Conservation (phyloP, 441 rosid species). For the Pelargonium myrrhifolium region DNA sequence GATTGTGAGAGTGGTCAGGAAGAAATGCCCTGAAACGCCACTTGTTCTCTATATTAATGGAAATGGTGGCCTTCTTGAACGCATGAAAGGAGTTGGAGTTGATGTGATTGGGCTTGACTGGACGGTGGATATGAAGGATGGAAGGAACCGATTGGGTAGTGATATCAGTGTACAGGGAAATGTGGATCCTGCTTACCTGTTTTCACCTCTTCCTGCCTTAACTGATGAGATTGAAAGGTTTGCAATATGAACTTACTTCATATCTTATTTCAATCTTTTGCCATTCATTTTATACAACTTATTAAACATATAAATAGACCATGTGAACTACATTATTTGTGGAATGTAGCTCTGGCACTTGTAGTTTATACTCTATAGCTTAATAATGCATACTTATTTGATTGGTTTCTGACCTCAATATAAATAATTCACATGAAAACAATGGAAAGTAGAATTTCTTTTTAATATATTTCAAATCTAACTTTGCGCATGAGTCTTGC, state of each 20-base stretch:
- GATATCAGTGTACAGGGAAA: constrained; percentile 74
- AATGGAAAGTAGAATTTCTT: background rate
- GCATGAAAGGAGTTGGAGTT: constrained; percentile 82
- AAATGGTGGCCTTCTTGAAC: constrained; percentile 85
- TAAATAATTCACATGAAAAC: too few species aligned
- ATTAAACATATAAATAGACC: too few species aligned
- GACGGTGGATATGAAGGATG: constrained; percentile 96
- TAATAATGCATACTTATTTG: background rate
- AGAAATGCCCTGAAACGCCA: constrained; percentile 67
- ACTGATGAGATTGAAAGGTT: constrained; percentile 83
- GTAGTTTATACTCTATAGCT: too few species aligned
- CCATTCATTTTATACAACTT: too few species aligned
- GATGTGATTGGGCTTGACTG: constrained; percentile 97
- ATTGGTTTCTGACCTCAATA: background rate
- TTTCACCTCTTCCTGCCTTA: constrained; percentile 70
- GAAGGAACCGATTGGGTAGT: constrained; percentile 65
- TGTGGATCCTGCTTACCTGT: constrained; percentile 80
- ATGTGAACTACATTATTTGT: too few species aligned
- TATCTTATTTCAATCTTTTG: too few species aligned
- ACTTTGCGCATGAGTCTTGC: constrained; percentile 14
- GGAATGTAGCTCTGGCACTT: too few species aligned
- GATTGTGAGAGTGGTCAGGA: constrained; percentile 55
- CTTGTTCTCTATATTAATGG: constrained; percentile 83
- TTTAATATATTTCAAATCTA: constrained; percentile 3
- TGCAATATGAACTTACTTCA: background rate